Conservation (phyloP, 768 basidiomycete species). For the Exsudoporus frostii region DNA sequence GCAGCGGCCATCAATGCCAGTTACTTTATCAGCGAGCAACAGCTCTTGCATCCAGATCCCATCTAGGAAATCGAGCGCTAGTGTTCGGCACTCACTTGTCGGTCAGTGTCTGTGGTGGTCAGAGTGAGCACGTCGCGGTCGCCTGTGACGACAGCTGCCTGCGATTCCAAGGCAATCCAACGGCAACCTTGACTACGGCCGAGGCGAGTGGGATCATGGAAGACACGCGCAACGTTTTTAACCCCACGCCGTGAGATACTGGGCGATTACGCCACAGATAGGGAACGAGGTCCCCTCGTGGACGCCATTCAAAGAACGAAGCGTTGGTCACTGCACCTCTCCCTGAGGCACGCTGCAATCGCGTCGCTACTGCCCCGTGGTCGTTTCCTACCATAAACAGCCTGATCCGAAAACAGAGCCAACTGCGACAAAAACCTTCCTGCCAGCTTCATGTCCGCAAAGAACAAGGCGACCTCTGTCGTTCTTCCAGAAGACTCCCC, state of each 20-base stretch:
- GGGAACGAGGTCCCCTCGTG: slow-evolving; percentile 32
- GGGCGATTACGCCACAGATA: slow-evolving; percentile 22
- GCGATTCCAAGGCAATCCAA: background rate
- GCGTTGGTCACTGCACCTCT: background rate
- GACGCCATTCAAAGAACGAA: slow-evolving; percentile 7
- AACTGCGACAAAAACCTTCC: too few species aligned
- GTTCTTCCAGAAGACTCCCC: background rate
- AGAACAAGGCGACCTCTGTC: background rate
- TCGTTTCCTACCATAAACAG: too few species aligned
- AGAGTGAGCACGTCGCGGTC: background rate
- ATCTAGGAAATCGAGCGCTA: slow-evolving; percentile 10
- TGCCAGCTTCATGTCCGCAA: background rate
- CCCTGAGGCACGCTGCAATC: slow-evolving; percentile 10
- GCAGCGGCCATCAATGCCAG: slow-evolving; percentile 21
- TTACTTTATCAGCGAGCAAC: slow-evolving; percentile 26
- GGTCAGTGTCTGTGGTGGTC: background rate
- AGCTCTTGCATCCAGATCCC: slow-evolving; percentile 4
- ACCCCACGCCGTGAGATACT: slow-evolving; percentile 21
- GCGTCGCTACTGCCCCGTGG: too few species aligned
- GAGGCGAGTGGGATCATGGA: slow-evolving; percentile 2
- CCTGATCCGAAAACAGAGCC: too few species aligned
- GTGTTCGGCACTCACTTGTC: slow-evolving; percentile 1
- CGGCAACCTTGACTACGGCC: background rate
- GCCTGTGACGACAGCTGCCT: background rate
- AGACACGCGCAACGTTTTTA: slow-evolving; percentile 12